Evolutionary conservation across 768 basidiomycete species (phyloP).

Genomic region (Trametopsis cervina): DNA sequence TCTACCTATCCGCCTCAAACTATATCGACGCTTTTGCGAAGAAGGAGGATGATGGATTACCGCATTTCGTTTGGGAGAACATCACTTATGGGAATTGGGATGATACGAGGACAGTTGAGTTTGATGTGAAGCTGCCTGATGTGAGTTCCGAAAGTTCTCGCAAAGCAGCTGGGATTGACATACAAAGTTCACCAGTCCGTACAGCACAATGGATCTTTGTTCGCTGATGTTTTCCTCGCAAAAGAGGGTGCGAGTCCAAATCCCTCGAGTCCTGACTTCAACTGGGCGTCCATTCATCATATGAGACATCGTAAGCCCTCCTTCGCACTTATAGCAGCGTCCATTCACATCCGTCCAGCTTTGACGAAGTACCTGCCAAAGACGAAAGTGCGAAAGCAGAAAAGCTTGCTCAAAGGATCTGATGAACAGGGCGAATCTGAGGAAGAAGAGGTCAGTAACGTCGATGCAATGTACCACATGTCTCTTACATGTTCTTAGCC

Average conservation of each 20-base stretch:
- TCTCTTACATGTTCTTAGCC: constrained; percentile 9
- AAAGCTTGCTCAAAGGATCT: constrained; percentile 59
- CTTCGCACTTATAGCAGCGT: constrained; percentile 2
- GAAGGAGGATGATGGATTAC: constrained; percentile 45
- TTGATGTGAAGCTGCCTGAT: constrained; percentile 59
- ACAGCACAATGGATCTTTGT: constrained; percentile 71
- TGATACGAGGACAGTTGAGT: constrained; percentile 47
- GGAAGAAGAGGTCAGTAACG: constrained; percentile 33
- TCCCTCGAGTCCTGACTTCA: constrained; percentile 47
- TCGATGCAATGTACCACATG: background rate
- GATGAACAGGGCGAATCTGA: constrained; percentile 33
- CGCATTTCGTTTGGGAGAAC: constrained; percentile 70
- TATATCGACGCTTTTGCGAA: constrained; percentile 52
- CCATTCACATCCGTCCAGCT: constrained; percentile 36
- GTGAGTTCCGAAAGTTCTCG: constrained; percentile 32
- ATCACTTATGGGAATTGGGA: constrained; percentile 74
- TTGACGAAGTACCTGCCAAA: constrained; percentile 81
- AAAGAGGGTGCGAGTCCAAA: constrained; percentile 61
- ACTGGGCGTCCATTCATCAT: constrained; percentile 55
- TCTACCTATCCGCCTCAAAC: constrained; percentile 61
- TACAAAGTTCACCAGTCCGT: constrained; percentile 45
- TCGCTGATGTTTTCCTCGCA: constrained; percentile 76
- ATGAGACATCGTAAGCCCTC: constrained; percentile 60
- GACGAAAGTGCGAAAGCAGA: constrained; percentile 68
- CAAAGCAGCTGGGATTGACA: background rate